These are phyloP conservation scores for Amanita fuliginea DNA, from an alignment of 768 basidiomycete genomes.

Conservation along the genomic window DNA sequence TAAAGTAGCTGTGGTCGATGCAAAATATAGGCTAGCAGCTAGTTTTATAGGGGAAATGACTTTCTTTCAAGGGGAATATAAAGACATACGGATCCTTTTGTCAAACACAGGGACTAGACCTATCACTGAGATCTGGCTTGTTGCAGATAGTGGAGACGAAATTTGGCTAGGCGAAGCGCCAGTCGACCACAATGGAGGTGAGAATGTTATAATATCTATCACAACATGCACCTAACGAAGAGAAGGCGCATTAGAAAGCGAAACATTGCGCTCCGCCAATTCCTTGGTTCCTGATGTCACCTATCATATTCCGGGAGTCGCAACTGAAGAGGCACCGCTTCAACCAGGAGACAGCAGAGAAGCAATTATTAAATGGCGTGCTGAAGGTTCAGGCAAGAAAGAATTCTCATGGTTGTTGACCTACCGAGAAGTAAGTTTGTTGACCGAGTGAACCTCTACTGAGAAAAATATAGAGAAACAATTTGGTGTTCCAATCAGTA, in stretches of 20 bases:
- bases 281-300: constrained; percentile 39
- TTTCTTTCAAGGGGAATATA: constrained; percentile 62
- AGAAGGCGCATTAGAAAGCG: constrained; percentile 12
- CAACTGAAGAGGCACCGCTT: constrained; percentile 18
- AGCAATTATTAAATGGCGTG: constrained; percentile 45
- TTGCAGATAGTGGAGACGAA: constrained; percentile 49
- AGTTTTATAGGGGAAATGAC: constrained; percentile 40
- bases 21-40: constrained; percentile 51
- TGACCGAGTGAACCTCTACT: constrained; percentile 5
- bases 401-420: constrained; percentile 54
- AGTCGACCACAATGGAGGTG: background rate
- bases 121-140: constrained; percentile 64
- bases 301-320: constrained; percentile 24
- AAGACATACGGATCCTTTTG: constrained; percentile 41
- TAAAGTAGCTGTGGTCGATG: constrained; percentile 49
- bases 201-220: background rate
- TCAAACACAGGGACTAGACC: constrained; percentile 52
- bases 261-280: constrained; percentile 39
- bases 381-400: constrained; percentile 31
- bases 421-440: constrained; percentile 44
- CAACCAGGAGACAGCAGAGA: constrained; percentile 37
- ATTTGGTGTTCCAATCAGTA: constrained; percentile 44
- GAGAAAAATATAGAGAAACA: constrained; percentile 26
- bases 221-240: background rate
- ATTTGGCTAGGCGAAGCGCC: constrained; percentile 37